Conservation (phyloP, 768 basidiomycete species). For the Chalciporus sphaerocephalus region DNA sequence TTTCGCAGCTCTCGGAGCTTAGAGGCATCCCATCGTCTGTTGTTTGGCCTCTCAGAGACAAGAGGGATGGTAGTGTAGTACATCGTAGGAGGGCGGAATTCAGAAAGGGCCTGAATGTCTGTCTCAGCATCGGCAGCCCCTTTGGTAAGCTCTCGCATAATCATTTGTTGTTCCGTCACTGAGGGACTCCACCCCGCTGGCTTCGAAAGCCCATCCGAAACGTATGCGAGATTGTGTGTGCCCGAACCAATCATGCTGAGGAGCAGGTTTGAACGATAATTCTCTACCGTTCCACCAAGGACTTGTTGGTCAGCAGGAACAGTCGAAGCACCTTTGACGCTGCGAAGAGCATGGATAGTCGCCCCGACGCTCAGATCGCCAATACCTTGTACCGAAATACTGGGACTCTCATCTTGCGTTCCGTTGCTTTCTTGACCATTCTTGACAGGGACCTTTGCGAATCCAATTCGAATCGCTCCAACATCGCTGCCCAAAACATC, state of each 20-base stretch:
- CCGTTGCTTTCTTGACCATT: conserved; percentile 63
- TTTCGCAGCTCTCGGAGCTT: conserved; percentile 93
- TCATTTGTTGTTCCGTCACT: conserved; percentile 94
- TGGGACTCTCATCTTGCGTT: conserved; percentile 58
- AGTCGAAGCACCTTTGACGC: conserved; percentile 87
- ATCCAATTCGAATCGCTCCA: conserved; percentile 94
- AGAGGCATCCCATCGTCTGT: conserved; percentile 89
- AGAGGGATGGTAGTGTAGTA: conserved; percentile 96
- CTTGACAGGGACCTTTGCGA: conserved; percentile 94
- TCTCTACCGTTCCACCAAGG: conserved; percentile 86
- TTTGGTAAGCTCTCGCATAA: conserved; percentile 86
- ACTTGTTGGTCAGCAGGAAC: conserved; percentile 93
- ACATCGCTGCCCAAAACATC: conserved; percentile 96
- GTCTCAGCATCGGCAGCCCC: conserved; percentile 74
- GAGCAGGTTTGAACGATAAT: conserved; percentile 88
- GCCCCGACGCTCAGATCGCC: conserved; percentile 84
- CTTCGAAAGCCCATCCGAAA: conserved; percentile 54
- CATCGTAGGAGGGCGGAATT: conserved; percentile 88
- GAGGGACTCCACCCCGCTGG: conserved; percentile 64
- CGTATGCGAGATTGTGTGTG: conserved; percentile 52
- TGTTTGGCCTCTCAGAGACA: conserved; percentile 79
- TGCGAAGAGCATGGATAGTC: conserved; percentile 81
- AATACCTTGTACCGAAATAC: conserved; percentile 71
- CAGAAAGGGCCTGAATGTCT: conserved; percentile 81
- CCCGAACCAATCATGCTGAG: conserved; percentile 85